A percentile compares a stretch with the other conserved stretches of the same genome.
These are phyloP conservation scores for Lindgomyces ingoldianus DNA, from an alignment of 495 filamentous ascomycete species.

Conservation along the genomic window DNA sequence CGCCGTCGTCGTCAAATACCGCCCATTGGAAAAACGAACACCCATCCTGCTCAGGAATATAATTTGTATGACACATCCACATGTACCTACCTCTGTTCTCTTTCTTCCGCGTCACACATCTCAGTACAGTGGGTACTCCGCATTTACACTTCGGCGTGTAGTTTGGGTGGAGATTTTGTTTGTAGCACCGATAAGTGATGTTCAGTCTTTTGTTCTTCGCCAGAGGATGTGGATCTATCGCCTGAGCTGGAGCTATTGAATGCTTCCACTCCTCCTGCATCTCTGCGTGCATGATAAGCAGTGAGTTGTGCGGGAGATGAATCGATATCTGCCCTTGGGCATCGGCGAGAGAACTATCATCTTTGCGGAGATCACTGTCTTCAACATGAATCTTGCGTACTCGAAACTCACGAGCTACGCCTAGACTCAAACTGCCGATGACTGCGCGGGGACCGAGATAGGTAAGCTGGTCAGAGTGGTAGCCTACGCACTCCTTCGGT, in stretches of 20 bases:
- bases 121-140: slow-evolving; percentile 67
- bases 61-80: slow-evolving; percentile 89
- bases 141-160: slow-evolving; percentile 68
- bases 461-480: slow-evolving; percentile 87
- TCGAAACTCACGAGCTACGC: slow-evolving; percentile 87
- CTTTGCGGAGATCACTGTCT: slow-evolving; percentile 47
- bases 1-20: slow-evolving; percentile 82
- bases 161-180: slow-evolving; percentile 70
- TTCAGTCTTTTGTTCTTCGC: slow-evolving; percentile 81
- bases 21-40: slow-evolving; percentile 80
- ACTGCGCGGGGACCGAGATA: slow-evolving; percentile 86
- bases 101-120: slow-evolving; percentile 74
- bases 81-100: slow-evolving; percentile 80
- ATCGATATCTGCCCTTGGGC: slow-evolving; percentile 83
- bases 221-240: slow-evolving; percentile 79
- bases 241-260: slow-evolving; percentile 67
- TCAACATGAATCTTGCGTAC: slow-evolving; percentile 70
- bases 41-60: slow-evolving; percentile 70
- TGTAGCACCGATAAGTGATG: slow-evolving; percentile 89
- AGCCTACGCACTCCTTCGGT: slow-evolving; percentile 77
- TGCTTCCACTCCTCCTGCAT: slow-evolving; percentile 85
- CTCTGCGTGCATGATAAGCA: slow-evolving; percentile 92
- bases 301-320: slow-evolving; percentile 88
- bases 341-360: slow-evolving; percentile 51
- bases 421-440: slow-evolving; percentile 87